phyloP scores from a whole-genome alignment of 2,329 filamentous ascomycete genomes.

The Penicillium aurantiogriseum region DNA sequence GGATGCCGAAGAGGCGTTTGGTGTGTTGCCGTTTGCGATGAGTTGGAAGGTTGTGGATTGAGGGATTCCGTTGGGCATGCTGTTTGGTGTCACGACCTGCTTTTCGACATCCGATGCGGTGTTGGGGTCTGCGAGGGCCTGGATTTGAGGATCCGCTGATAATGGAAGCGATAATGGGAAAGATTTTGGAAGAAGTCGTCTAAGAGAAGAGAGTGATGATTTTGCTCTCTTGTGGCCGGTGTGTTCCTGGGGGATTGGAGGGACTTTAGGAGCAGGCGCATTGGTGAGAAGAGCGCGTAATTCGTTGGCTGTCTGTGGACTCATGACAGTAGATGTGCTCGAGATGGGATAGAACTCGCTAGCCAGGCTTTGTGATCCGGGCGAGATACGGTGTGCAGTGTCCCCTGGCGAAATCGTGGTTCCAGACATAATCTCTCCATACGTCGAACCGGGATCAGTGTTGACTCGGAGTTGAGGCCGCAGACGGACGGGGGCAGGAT shows the following conservation, averaged over 20 bases:
- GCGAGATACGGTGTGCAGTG: conserved; percentile 16
- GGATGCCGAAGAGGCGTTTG: neutral
- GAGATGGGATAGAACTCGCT: conserved; percentile 27
- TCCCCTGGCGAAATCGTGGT: conserved; percentile 28
- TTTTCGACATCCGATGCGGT: conserved; percentile 30
- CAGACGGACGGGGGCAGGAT: conserved; percentile 31
- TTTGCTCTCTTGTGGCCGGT: conserved; percentile 31
- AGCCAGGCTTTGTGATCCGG: conserved; percentile 18
- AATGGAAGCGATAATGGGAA: conserved; percentile 31
- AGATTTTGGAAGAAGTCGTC: conserved; percentile 34
- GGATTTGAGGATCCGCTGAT: conserved; percentile 40
- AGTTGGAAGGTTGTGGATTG: neutral
- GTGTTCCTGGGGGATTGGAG: conserved; percentile 17
- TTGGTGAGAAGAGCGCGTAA: conserved; percentile 22
- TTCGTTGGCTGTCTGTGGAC: conserved; percentile 23
- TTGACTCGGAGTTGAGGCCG: conserved; percentile 34
- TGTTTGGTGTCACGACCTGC: conserved; percentile 20
- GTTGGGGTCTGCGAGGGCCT: conserved; percentile 32
- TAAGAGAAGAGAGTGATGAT: conserved; percentile 37
- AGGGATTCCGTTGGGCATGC: conserved; percentile 5
- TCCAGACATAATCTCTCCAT: conserved; percentile 32
- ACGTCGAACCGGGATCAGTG: conserved; percentile 27
- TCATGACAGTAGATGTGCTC: conserved; percentile 32
- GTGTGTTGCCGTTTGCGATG: neutral
- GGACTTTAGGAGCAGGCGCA: conserved; percentile 25